phyloP scores from a whole-genome alignment of 2,329 filamentous ascomycete genomes.

The Claviceps monticola region DNA sequence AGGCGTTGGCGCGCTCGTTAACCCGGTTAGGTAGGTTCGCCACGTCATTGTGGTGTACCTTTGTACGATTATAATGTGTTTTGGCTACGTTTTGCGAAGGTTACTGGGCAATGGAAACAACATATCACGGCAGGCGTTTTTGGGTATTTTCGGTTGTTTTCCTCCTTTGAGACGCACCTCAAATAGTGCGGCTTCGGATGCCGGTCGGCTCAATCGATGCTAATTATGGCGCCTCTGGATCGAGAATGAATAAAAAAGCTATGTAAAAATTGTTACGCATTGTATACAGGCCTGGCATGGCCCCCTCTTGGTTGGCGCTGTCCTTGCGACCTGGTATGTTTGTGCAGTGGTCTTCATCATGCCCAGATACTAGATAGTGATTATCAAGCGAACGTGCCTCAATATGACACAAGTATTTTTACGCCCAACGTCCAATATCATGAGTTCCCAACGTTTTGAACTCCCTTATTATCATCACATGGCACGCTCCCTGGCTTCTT shows the following conservation, averaged over 20 bases:
- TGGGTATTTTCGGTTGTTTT: slow-evolving; percentile 3
- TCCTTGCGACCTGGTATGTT: neutral
- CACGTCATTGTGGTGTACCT: neutral
- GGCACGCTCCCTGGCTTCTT: neutral
- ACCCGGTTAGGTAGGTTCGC: neutral
- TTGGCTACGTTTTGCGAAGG: slow-evolving; percentile 1
- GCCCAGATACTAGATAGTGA: neutral
- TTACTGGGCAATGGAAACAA: slow-evolving; percentile 1
- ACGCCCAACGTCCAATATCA: neutral
- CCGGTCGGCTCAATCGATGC: slow-evolving; percentile 9
- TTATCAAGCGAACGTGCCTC: neutral
- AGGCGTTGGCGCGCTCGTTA: neutral
- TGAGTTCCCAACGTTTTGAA: neutral
- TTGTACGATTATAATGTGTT: slow-evolving; percentile 4
- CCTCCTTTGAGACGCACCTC: neutral
- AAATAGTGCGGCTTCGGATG: neutral
- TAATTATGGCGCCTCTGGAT: neutral
- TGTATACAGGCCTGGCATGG: neutral
- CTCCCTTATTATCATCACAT: too few species aligned
- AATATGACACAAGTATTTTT: neutral
- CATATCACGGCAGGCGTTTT: slow-evolving; percentile 9
- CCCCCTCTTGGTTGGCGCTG: neutral
- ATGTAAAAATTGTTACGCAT: neutral
- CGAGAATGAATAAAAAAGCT: neutral
- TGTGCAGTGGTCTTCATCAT: neutral